Percentiles rank a stretch among this genome's conserved stretches.
phyloP scores from a whole-genome alignment of 2,329 filamentous ascomycete genomes.

The Sclerotinia glacialis region DNA sequence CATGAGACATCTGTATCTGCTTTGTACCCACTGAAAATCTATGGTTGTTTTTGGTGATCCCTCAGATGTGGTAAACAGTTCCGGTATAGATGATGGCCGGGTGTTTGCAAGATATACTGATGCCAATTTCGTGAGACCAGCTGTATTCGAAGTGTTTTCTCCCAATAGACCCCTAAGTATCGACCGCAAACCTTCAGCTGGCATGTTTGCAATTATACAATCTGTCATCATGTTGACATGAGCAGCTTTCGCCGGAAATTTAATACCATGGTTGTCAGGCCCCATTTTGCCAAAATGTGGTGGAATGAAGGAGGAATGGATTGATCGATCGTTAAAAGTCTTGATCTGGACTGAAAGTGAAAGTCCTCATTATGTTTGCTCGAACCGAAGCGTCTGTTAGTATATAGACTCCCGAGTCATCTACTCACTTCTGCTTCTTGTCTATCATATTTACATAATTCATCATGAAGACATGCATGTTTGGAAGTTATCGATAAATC shows the following conservation, averaged over 20 bases:
- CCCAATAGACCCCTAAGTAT: slow-evolving; percentile 41
- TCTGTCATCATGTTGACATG: slow-evolving; percentile 50
- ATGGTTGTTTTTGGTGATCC: slow-evolving; percentile 11
- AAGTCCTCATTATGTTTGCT: neutral
- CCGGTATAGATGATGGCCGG: slow-evolving; percentile 27
- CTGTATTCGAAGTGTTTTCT: slow-evolving; percentile 38
- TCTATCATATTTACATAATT: slow-evolving; percentile 4
- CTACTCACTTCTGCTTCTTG: neutral
- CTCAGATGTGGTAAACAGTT: slow-evolving; percentile 23
- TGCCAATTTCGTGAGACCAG: slow-evolving; percentile 39
- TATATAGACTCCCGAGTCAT: neutral
- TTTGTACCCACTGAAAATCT: slow-evolving; percentile 28
- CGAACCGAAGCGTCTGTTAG: neutral
- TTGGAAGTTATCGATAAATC: neutral
- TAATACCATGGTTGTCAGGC: neutral
- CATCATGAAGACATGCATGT: neutral
- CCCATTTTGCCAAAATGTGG: slow-evolving; percentile 8
- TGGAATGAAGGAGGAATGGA: neutral
- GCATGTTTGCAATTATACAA: slow-evolving; percentile 46
- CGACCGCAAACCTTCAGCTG: slow-evolving; percentile 43
- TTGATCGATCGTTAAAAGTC: slow-evolving; percentile 10
- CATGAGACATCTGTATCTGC: slow-evolving; percentile 38
- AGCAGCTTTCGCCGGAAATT: slow-evolving; percentile 34
- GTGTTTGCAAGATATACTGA: slow-evolving; percentile 36
- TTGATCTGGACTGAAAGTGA: neutral